Conservation (phyloP, 1,284 basidiomycete genomes). For the Malassezia yamatoensis region DNA sequence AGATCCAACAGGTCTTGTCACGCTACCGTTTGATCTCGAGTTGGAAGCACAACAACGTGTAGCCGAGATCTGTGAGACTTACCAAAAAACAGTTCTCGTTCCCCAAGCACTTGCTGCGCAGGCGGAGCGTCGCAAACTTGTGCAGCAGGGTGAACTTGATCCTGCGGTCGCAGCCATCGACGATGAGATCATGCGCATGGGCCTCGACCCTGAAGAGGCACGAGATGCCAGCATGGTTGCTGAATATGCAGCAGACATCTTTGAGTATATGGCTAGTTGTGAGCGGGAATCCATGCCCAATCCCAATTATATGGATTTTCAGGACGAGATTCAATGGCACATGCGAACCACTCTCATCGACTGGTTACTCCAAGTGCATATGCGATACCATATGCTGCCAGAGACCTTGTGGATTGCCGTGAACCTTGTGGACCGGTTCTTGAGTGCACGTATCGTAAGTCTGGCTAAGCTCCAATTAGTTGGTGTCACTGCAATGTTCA, state of each 20-base stretch:
- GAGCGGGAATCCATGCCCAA: slow-evolving; percentile 81
- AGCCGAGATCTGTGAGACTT: slow-evolving; percentile 30
- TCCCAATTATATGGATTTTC: slow-evolving; percentile 84
- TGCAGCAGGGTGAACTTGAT: slow-evolving; percentile 29
- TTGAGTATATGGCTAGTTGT: slow-evolving; percentile 69
- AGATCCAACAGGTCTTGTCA: slow-evolving; percentile 40
- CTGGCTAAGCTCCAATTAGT: slow-evolving; percentile 59
- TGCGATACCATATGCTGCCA: slow-evolving; percentile 60
- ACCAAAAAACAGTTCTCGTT: slow-evolving; percentile 29
- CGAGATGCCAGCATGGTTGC: slow-evolving; percentile 94
- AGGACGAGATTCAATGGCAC: slow-evolving; percentile 84
- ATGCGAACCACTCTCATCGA: slow-evolving; percentile 49
- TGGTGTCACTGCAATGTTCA: slow-evolving; percentile 59
- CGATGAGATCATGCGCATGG: slow-evolving; percentile 40
- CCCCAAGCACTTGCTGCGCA: slow-evolving; percentile 29
- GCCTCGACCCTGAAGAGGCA: slow-evolving; percentile 55
- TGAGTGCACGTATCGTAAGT: slow-evolving; percentile 57
- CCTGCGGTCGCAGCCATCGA: slow-evolving; percentile 39
- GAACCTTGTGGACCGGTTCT: slow-evolving; percentile 60
- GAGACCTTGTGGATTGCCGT: slow-evolving; percentile 62
- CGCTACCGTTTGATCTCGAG: slow-evolving; percentile 39
- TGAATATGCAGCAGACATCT: slow-evolving; percentile 95
- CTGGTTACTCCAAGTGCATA: slow-evolving; percentile 58
- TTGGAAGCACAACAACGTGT: slow-evolving; percentile 35
- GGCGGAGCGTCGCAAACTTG: slow-evolving; percentile 28